Evolutionary conservation across 1,284 basidiomycete genomes (phyloP).

Genomic region (Cutaneotrichosporon sp.): DNA sequence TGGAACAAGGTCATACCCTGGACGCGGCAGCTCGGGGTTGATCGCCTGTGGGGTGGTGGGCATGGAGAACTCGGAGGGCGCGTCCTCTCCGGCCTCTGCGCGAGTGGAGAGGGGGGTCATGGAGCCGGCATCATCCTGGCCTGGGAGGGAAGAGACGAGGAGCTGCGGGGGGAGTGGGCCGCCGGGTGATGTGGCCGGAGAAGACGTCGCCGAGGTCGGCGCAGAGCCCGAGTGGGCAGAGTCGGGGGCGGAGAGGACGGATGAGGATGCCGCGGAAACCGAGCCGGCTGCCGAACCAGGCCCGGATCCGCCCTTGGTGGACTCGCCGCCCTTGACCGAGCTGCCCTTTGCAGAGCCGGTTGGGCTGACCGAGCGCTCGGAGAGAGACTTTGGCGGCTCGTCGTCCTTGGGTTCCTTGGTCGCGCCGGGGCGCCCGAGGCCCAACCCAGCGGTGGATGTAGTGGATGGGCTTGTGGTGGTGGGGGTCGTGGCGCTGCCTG

Average conservation of each 20-base stretch:
- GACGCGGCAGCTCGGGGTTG: slow-evolving; percentile 31
- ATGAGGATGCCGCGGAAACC: slow-evolving; percentile 11
- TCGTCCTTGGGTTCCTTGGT: neutral
- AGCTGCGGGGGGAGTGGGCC: slow-evolving; percentile 30
- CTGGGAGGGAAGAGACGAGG: slow-evolving; percentile 39
- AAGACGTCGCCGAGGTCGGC: slow-evolving; percentile 36
- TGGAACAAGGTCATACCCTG: slow-evolving; percentile 38
- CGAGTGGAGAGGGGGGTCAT: slow-evolving; percentile 49
- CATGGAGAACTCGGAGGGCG: slow-evolving; percentile 32
- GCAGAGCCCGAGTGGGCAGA: slow-evolving; percentile 28
- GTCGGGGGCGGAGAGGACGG: slow-evolving; percentile 23
- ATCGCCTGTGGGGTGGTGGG: slow-evolving; percentile 43
- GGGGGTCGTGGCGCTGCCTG: slow-evolving; percentile 1
- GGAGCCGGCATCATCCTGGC: slow-evolving; percentile 28
- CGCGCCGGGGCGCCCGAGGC: neutral
- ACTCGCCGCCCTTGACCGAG: slow-evolving; percentile 27
- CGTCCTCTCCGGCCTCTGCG: slow-evolving; percentile 46
- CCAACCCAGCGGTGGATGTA: neutral
- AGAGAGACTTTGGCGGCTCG: neutral
- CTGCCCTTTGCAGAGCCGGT: slow-evolving; percentile 35
- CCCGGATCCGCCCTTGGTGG: slow-evolving; percentile 37
- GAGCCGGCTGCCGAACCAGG: slow-evolving; percentile 16
- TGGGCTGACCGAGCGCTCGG: slow-evolving; percentile 2
- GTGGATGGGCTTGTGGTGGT: slow-evolving; percentile 6
- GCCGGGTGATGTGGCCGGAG: slow-evolving; percentile 31